Percentiles rank a stretch among this genome's conserved stretches.
phyloP scores from a whole-genome alignment of 2,329 filamentous ascomycete species.

The Clonostachys chloroleuca region DNA sequence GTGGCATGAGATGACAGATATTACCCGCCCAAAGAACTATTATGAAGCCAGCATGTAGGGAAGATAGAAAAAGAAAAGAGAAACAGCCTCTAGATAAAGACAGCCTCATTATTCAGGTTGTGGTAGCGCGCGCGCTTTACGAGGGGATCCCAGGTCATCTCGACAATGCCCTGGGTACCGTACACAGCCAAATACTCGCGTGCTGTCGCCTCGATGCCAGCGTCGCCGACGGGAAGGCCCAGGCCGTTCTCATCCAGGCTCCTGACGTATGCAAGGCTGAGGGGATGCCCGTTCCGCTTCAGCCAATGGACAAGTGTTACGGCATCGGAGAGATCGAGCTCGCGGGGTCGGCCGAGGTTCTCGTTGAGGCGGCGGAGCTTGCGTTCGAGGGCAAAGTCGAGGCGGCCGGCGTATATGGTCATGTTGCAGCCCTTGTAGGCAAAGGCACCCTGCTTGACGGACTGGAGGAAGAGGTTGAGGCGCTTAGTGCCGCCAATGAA shows the following conservation, averaged over 20 bases:
- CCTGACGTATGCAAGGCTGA: conserved; percentile 1
- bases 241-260: conserved; percentile 3
- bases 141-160: not conserved
- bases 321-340: conserved; percentile 4
- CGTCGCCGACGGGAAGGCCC: not conserved
- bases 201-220: not conserved
- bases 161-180: conserved; percentile 2
- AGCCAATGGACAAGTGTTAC: conserved; percentile 5
- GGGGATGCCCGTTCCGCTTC: not conserved
- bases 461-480: conserved; percentile 9
- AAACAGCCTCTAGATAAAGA: not conserved
- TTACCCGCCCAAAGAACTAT: too few relatives aligned
- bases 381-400: conserved; percentile 12
- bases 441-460: conserved; percentile 8
- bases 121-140: not conserved
- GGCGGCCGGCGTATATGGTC: conserved; percentile 8
- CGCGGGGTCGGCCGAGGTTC: not conserved
- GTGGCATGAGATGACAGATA: too few relatives aligned
- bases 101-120: not conserved
- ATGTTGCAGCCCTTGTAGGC: conserved; percentile 9
- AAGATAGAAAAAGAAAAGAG: too few relatives aligned
- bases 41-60: too few relatives aligned
- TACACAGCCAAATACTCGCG: not conserved
- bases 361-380: conserved; percentile 11
- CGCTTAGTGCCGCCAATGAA: conserved; percentile 7